These are phyloP conservation scores for Aspergillus melleus DNA, from an alignment of 2,329 filamentous ascomycete species.

Conservation along the genomic window DNA sequence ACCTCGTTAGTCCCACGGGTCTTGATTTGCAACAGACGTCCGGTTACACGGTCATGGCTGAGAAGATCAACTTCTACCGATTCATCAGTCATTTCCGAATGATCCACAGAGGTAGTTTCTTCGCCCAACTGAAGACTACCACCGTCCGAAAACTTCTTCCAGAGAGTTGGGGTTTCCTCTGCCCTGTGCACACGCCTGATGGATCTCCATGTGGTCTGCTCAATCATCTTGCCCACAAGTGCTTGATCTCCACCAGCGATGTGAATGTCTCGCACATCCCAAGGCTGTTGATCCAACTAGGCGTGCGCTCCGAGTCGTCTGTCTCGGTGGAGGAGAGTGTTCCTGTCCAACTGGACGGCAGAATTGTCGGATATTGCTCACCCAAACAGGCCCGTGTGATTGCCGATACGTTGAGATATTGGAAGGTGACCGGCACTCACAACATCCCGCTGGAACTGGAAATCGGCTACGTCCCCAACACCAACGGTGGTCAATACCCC, in stretches of 20 bases:
- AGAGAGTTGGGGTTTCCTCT: conserved; percentile 97
- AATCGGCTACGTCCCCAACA: conserved; percentile 86
- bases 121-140: conserved; percentile 95
- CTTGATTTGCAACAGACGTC: conserved; percentile 92
- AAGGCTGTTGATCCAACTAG: conserved; percentile 73
- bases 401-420: conserved; percentile 83
- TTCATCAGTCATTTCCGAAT: conserved; percentile 99
- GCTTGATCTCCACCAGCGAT: conserved; percentile 76
- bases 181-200: conserved; percentile 96
- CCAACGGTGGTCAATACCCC: conserved; percentile 89
- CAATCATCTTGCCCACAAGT: conserved; percentile 95
- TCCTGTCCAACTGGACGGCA: conserved; percentile 85
- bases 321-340: conserved; percentile 81
- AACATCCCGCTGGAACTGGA: conserved; percentile 81
- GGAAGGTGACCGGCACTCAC: conserved; percentile 89
- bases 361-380: conserved; percentile 85
- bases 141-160: conserved; percentile 93
- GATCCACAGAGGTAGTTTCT: conserved; percentile 98
- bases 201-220: conserved; percentile 90
- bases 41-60: conserved; percentile 93
- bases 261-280: conserved; percentile 75
- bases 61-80: conserved; percentile 98
- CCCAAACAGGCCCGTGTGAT: conserved; percentile 80
- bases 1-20: conserved; percentile 85
- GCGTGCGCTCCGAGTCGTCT: conserved; percentile 72